Conservation (phyloP, 2,329 filamentous ascomycete genomes). For the Talaromyces albobiverticillius region DNA sequence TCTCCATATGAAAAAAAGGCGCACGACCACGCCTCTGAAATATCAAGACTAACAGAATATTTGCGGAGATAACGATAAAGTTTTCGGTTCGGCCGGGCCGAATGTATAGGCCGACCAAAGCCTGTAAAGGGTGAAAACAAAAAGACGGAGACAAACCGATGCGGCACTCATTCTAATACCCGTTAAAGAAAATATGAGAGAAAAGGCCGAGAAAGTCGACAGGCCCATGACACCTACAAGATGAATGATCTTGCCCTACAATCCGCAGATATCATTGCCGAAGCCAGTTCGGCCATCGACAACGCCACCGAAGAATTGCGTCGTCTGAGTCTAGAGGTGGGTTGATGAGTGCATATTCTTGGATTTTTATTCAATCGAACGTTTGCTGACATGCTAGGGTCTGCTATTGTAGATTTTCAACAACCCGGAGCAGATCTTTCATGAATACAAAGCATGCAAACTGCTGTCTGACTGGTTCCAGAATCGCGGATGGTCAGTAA, state of each 20-base stretch:
- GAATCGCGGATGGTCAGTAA: conserved; percentile 39
- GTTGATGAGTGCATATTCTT: not conserved
- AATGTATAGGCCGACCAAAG: too few relatives aligned
- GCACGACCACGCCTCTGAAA: too few relatives aligned
- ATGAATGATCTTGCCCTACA: not conserved
- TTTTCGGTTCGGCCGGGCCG: too few relatives aligned
- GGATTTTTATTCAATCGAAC: not conserved
- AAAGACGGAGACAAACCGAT: too few relatives aligned
- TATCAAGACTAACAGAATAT: too few relatives aligned
- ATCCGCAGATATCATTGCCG: not conserved
- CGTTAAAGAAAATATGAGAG: too few relatives aligned
- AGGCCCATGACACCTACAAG: not conserved
- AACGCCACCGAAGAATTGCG: not conserved
- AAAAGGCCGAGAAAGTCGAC: too few relatives aligned
- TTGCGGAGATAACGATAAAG: too few relatives aligned
- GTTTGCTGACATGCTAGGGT: not conserved
- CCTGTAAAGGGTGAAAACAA: too few relatives aligned
- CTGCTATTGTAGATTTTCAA: conserved; percentile 19
- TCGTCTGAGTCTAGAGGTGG: not conserved
- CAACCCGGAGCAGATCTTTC: conserved; percentile 46
- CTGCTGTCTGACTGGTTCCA: conserved; percentile 39
- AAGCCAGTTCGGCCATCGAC: not conserved
- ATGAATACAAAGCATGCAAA: conserved; percentile 48
- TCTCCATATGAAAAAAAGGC: not conserved
- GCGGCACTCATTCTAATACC: too few relatives aligned